Conservation (phyloP, 257 asterid species). For the Nicotiana tomentosiformis region DNA sequence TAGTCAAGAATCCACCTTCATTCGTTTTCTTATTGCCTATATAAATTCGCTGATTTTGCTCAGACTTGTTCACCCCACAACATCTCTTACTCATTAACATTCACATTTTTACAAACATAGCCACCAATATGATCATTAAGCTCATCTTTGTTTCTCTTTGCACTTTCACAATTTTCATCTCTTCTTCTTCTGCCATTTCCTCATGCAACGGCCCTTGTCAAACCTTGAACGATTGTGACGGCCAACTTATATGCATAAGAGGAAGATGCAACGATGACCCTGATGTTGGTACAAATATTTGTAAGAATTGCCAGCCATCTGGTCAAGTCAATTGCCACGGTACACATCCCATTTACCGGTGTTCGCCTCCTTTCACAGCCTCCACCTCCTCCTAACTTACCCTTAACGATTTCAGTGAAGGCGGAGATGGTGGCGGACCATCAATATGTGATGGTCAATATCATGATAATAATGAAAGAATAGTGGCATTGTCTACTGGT, state of each 20-base stretch:
- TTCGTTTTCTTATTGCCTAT: not conserved
- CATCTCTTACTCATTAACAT: not conserved
- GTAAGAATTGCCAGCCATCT: not conserved
- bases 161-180: not conserved
- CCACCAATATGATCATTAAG: conserved; percentile 7
- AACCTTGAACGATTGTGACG: conserved; percentile 20
- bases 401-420: conserved; percentile 32
- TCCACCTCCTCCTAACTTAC: conserved; percentile 37
- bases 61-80: not conserved
- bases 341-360: conserved; percentile 12
- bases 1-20: too few relatives aligned
- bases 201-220: conserved; percentile 26
- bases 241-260: conserved; percentile 25
- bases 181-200: conserved; percentile 14
- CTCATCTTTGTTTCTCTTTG: not conserved
- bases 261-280: conserved; percentile 35
- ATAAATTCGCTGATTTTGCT: not conserved
- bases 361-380: conserved; percentile 33
- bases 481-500: conserved; percentile 51
- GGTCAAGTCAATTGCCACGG: too few relatives aligned
- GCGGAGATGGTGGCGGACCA: conserved; percentile 38
- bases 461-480: conserved; percentile 25
- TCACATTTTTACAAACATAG: not conserved
- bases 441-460: conserved; percentile 30
- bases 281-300: conserved; percentile 17